Evolutionary conservation across 148 eudicot species (phyloP), one percentile per base, ranked within the genome.

Genomic region (Limonium bicolor): DNA sequence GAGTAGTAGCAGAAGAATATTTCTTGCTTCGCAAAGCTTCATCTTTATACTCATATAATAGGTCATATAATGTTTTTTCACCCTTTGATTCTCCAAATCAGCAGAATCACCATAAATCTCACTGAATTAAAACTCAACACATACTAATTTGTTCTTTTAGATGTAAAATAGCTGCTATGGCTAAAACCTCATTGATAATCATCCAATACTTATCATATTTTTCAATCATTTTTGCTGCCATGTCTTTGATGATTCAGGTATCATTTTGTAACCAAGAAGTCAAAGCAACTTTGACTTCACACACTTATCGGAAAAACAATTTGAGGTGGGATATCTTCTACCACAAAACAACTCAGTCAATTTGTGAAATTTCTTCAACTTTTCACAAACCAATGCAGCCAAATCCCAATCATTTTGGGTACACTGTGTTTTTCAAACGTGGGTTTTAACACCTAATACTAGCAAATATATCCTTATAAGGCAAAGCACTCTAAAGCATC

Each of bases 121-220:
- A 2, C n/a, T 35, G 9, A 50, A 33, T 14, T 50, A 21, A 23
- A 2, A 34, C 29, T 46, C 36, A 1, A 46, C 50, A 46, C 36
- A 46, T 12, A 27, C 36, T 15, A 28, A 13, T 5, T 46, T 46
- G 36, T 46, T 46, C 7, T n/a, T 25, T 46, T 5, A 36, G 35
- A 11, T 46, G 35, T 16, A 46, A 29, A 8, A 46, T 46, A 10
- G 50, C 21, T 10, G 50, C 36, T 7, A 29, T 28, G 2, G 23
- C 50, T 14, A 27, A 28, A 16, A 27, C 3, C 2, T 25, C 33
- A 46, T 16, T 27, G 7, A 46, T 46, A n/a, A 30, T 2, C 3
- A n/a, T n/a, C 20, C 39, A 48, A 20, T 48, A 48, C 7, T 48
- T 48, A 6, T 48, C 27, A 32, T 31, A 48, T 4, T 48, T 48